These are phyloP conservation scores for Tagetes erecta DNA, from an alignment of 129 eudicot genomes.

Conservation along the genomic window DNA sequence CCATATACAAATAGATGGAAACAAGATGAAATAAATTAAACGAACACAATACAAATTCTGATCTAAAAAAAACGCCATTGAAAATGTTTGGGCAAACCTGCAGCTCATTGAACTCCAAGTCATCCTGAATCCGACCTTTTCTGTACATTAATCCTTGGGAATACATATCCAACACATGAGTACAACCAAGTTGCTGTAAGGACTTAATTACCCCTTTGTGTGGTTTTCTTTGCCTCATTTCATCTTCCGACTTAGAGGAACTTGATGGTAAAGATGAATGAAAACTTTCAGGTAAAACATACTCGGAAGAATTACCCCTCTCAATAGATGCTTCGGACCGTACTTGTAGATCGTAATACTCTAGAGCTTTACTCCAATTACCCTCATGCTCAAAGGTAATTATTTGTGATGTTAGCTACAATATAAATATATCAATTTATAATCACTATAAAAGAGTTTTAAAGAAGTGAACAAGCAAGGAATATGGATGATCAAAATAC, in stretches of 20 bases:
- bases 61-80: not conserved
- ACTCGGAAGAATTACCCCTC: slow-evolving; percentile 29
- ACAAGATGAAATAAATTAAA: slow-evolving; percentile 6
- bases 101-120: slow-evolving; percentile 78
- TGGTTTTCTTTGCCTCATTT: slow-evolving; percentile 57
- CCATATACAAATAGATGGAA: slow-evolving; percentile 14
- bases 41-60: not conserved
- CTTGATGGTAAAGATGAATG: slow-evolving; percentile 32
- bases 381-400: slow-evolving; percentile 97
- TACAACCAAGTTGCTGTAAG: slow-evolving; percentile 92
- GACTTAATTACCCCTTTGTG: slow-evolving; percentile 89
- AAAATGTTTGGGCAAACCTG: slow-evolving; percentile 60
- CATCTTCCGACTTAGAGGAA: slow-evolving; percentile 43
- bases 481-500: slow-evolving; percentile 10
- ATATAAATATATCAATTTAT: slow-evolving; percentile 14
- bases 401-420: slow-evolving; percentile 86
- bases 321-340: slow-evolving; percentile 50
- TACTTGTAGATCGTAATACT: slow-evolving; percentile 87
- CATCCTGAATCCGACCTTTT: slow-evolving; percentile 74
- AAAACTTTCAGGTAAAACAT: slow-evolving; percentile 35
- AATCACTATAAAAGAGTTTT: not conserved
- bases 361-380: slow-evolving; percentile 97
- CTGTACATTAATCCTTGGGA: slow-evolving; percentile 85
- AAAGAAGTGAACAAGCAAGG: slow-evolving; percentile 1
- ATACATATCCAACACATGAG: slow-evolving; percentile 85